Evolutionary conservation across 768 basidiomycete species (phyloP).

Genomic region (Candolleomyces eurysporus): DNA sequence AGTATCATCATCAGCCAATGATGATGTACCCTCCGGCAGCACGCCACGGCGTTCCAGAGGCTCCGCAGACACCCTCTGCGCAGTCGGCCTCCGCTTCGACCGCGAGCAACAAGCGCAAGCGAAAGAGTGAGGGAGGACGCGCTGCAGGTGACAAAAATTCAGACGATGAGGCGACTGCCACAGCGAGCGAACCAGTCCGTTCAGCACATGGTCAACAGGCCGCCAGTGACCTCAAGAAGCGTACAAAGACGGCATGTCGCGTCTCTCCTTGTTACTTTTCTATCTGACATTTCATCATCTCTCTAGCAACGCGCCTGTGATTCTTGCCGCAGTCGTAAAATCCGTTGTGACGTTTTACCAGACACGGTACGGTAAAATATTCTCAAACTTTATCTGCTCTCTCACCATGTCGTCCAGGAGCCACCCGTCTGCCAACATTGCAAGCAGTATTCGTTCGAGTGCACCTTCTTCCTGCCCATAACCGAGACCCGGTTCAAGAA

Average conservation of each 20-base stretch:
- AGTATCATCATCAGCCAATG: conserved; percentile 62
- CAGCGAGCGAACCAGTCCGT: conserved; percentile 45
- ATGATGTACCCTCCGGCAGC: conserved; percentile 60
- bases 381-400: background rate
- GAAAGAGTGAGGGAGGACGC: conserved; percentile 41
- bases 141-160: conserved; percentile 44
- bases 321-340: conserved; percentile 87
- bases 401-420: conserved; percentile 33
- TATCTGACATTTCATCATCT: conserved; percentile 10
- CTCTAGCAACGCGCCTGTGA: conserved; percentile 77
- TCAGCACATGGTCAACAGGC: conserved; percentile 19
- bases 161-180: conserved; percentile 58
- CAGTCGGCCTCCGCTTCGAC: conserved; percentile 26
- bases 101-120: conserved; percentile 60
- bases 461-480: conserved; percentile 97
- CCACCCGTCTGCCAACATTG: conserved; percentile 91
- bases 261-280: background rate
- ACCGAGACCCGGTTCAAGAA: conserved; percentile 99
- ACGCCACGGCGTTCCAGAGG: conserved; percentile 30
- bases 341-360: conserved; percentile 86
- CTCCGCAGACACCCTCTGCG: conserved; percentile 27
- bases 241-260: conserved; percentile 75
- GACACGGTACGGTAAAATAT: conserved; percentile 42
- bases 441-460: conserved; percentile 90
- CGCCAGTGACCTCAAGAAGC: conserved; percentile 70